Conservation (phyloP, 208 protist genomes). For the Trypanosoma lewisi region DNA sequence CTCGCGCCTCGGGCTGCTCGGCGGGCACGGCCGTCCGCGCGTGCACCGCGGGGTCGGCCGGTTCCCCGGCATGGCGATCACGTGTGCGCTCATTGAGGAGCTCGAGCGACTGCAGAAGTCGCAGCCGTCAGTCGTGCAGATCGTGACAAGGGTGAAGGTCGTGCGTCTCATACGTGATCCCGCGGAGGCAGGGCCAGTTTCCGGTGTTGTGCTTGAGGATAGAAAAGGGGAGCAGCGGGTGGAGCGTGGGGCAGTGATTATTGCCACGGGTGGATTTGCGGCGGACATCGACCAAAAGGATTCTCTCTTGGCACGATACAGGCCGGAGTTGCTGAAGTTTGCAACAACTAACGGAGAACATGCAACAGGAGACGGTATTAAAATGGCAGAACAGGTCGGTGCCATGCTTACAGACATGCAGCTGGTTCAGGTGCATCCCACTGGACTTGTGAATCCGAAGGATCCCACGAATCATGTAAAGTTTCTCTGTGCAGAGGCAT, state of each 20-base stretch:
- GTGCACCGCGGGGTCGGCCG: constrained; percentile 77
- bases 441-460: no score
- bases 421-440: no score
- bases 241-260: constrained; percentile 65
- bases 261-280: constrained; percentile 85
- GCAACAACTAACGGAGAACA: no score
- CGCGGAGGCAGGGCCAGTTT: constrained; percentile 38
- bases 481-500: no score
- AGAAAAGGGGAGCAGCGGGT: constrained; percentile 33
- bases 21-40: constrained; percentile 80
- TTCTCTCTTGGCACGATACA: no score
- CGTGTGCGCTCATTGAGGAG: constrained; percentile 65
- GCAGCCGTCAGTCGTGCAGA: constrained; percentile 25
- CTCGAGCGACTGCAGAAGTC: constrained; percentile 53
- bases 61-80: constrained; percentile 82
- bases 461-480: no score
- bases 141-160: constrained; percentile 52
- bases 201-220: constrained; percentile 40
- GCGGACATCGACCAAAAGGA: constrained; percentile 24
- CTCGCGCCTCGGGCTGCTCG: constrained; percentile 60
- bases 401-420: no score
- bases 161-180: constrained; percentile 47
- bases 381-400: no score
- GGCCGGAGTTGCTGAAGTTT: no score
- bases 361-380: no score